These are phyloP conservation scores for Grifola frondosa DNA, from an alignment of 1,284 basidiomycete genomes.

Conservation along the genomic window DNA sequence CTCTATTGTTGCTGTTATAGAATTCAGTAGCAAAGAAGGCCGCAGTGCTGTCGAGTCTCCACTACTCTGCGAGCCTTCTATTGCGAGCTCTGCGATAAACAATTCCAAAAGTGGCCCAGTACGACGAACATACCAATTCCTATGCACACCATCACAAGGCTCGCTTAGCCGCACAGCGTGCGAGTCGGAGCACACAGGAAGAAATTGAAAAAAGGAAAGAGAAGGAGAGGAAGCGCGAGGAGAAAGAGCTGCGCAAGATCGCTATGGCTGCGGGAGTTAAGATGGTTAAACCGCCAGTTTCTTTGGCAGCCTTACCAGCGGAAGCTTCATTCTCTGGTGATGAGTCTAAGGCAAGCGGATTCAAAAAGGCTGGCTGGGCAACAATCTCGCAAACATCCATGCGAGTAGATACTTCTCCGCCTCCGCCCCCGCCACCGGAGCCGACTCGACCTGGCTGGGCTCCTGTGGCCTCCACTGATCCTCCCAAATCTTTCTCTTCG, in stretches of 20 bases:
- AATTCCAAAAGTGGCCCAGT: slow-evolving; percentile 81
- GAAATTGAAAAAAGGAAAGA: slow-evolving; percentile 74
- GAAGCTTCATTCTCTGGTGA: slow-evolving; percentile 22
- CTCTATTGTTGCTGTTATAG: slow-evolving; percentile 36
- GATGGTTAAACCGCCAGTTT: slow-evolving; percentile 50
- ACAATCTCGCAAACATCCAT: slow-evolving; percentile 20
- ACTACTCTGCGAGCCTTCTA: slow-evolving; percentile 72
- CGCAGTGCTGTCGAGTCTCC: slow-evolving; percentile 64
- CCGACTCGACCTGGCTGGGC: slow-evolving; percentile 23
- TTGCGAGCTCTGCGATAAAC: slow-evolving; percentile 79
- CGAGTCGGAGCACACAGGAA: slow-evolving; percentile 49
- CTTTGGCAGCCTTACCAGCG: slow-evolving; percentile 19
- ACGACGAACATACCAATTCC: slow-evolving; percentile 83
- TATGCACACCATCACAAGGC: slow-evolving; percentile 83
- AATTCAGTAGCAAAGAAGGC: slow-evolving; percentile 64
- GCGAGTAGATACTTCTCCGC: slow-evolving; percentile 1
- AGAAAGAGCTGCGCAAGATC: slow-evolving; percentile 77
- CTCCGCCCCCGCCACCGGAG: slow-evolving; percentile 10
- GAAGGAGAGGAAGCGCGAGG: slow-evolving; percentile 79
- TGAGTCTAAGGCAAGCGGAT: slow-evolving; percentile 29
- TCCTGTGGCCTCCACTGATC: slow-evolving; percentile 35
- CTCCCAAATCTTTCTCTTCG: slow-evolving; percentile 12
- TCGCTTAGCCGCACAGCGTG: slow-evolving; percentile 57
- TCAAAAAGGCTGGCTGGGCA: slow-evolving; percentile 65
- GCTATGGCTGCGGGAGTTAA: slow-evolving; percentile 76